phyloP scores from a whole-genome alignment of 768 basidiomycete genomes.

The Flagelloscypha sp. region DNA sequence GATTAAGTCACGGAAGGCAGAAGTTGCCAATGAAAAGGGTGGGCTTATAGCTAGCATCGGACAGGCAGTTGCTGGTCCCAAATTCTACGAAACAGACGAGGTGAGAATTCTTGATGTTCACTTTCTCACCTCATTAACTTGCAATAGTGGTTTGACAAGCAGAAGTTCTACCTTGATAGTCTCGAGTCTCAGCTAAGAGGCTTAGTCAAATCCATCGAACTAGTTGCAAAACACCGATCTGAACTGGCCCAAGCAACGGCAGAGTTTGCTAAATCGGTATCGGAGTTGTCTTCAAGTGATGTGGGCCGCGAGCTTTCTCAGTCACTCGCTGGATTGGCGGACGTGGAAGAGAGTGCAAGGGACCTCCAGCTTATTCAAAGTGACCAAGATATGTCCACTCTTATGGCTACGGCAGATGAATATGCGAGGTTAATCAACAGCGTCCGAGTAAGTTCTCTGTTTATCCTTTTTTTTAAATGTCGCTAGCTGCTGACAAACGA shows the following conservation, averaged over 20 bases:
- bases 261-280: conserved; percentile 73
- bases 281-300: conserved; percentile 68
- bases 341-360: conserved; percentile 65
- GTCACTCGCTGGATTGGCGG: conserved; percentile 61
- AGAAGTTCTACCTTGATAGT: conserved; percentile 77
- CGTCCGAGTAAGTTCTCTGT: conserved; percentile 54
- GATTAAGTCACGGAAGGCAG: conserved; percentile 85
- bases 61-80: conserved; percentile 65
- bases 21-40: conserved; percentile 67
- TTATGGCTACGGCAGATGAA: conserved; percentile 85
- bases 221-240: conserved; percentile 77
- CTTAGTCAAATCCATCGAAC: conserved; percentile 79
- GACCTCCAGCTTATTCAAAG: conserved; percentile 69
- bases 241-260: conserved; percentile 62
- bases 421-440: conserved; percentile 87
- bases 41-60: conserved; percentile 83
- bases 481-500: conserved; percentile 1
- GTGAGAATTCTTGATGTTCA: conserved; percentile 30
- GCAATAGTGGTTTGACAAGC: conserved; percentile 82
- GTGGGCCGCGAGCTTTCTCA: conserved; percentile 65
- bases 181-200: conserved; percentile 85
- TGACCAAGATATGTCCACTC: conserved; percentile 71
- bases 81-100: conserved; percentile 86
- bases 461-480: not conserved
- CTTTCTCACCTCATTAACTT: conserved; percentile 3